These are phyloP conservation scores for Monosporozyma aerobia DNA, from an alignment of 805 yeast genomes.

Conservation along the genomic window DNA sequence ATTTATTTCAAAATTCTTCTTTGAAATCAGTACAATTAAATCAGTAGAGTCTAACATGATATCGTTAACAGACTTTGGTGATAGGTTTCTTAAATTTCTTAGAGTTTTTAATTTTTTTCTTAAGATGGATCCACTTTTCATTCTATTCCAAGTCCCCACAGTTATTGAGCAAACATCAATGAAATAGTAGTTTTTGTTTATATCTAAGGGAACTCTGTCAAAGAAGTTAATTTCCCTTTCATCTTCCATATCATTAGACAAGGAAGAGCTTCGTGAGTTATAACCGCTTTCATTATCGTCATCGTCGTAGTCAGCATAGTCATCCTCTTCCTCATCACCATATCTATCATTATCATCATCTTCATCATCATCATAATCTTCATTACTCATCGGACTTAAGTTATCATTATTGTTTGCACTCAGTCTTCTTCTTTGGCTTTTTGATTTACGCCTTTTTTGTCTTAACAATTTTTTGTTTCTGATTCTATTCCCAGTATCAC, in stretches of 20 bases:
- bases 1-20: constrained; percentile 62
- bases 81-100: constrained; percentile 45
- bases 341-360: background rate
- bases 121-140: constrained; percentile 50
- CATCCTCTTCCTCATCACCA: constrained; percentile 7
- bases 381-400: background rate
- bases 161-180: constrained; percentile 60
- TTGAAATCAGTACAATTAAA: constrained; percentile 58
- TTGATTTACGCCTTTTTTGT: constrained; percentile 1
- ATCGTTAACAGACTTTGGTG: constrained; percentile 56
- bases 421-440: constrained; percentile 1
- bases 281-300: background rate
- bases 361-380: background rate
- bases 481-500: background rate
- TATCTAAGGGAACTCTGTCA: constrained; percentile 41
- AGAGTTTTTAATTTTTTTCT: constrained; percentile 32
- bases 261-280: background rate
- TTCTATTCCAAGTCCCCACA: constrained; percentile 76
- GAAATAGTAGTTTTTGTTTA: constrained; percentile 59
- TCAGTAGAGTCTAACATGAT: constrained; percentile 61
- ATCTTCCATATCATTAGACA: background rate
- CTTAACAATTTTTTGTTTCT: constrained; percentile 1
- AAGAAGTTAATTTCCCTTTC: constrained; percentile 14
- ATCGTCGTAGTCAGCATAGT: constrained; percentile 4
- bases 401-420: background rate